phyloP scores from a whole-genome alignment of 2,329 filamentous ascomycete genomes.

The Paraconiothyrium sp. region DNA sequence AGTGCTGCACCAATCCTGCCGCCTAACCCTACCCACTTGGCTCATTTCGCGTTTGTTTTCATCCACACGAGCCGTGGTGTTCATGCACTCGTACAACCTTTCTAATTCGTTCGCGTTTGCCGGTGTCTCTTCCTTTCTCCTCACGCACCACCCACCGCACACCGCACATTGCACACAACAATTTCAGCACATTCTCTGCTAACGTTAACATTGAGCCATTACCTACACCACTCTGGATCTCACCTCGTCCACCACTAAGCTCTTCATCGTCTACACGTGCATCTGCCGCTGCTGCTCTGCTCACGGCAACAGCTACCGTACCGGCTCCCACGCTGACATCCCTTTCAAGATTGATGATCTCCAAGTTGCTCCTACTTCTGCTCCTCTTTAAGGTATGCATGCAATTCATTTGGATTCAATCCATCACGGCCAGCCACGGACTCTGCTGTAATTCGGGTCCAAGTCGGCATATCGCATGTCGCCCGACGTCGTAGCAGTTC shows the following conservation, averaged over 20 bases:
- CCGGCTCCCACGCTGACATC: background rate
- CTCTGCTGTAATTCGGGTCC: too few relatives aligned
- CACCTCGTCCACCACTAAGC: slow-evolving; percentile 48
- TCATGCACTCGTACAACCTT: background rate
- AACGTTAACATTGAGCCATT: slow-evolving; percentile 13
- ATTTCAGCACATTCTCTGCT: background rate
- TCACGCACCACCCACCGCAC: background rate
- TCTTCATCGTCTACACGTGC: slow-evolving; percentile 45
- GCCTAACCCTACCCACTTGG: background rate
- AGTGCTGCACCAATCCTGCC: background rate
- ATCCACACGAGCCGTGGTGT: background rate
- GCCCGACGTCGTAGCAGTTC: too few relatives aligned
- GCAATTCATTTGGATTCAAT: too few relatives aligned
- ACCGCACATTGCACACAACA: background rate
- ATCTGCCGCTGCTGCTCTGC: background rate
- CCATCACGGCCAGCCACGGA: too few relatives aligned
- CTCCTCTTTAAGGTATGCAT: too few relatives aligned
- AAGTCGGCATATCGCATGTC: too few relatives aligned
- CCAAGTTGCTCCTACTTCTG: background rate
- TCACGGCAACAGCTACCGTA: background rate
- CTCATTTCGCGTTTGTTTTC: background rate
- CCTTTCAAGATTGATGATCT: background rate
- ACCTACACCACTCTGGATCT: slow-evolving; percentile 42
- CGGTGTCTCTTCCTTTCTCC: background rate
- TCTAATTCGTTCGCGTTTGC: background rate